Evolutionary conservation across 257 asterid species (phyloP).

Genomic region (Primulina eburnea): DNA sequence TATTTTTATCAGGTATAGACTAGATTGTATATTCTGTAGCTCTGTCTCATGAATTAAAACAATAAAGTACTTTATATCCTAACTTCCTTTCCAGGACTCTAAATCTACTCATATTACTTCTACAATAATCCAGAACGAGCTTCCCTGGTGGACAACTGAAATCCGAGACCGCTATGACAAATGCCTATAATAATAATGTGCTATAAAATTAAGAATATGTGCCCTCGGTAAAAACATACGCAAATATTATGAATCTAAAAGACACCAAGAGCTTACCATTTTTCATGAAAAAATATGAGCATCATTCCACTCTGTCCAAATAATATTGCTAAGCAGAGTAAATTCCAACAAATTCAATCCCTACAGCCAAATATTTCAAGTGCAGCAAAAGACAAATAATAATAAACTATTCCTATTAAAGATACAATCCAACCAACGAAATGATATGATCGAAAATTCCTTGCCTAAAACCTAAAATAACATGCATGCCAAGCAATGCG

Average conservation of each 20-base stretch:
- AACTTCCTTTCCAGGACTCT: not conserved
- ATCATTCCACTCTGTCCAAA: not conserved
- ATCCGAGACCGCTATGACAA: not conserved
- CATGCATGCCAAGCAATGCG: not conserved
- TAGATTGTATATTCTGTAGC: not conserved
- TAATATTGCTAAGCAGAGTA: not conserved
- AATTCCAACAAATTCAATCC: slow-evolving; percentile 1
- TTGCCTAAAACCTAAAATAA: slow-evolving; percentile 4
- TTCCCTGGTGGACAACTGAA: not conserved
- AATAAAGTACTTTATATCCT: not conserved
- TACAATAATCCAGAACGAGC: not conserved
- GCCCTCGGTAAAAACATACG: not conserved
- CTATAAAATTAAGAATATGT: too few relatives aligned
- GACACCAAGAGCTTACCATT: not conserved
- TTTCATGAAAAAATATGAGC: not conserved
- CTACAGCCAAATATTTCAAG: not conserved
- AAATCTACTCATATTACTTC: slow-evolving; percentile 7
- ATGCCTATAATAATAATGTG: not conserved
- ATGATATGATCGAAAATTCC: slow-evolving; percentile 5
- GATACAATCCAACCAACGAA: slow-evolving; percentile 13
- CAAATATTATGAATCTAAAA: slow-evolving; percentile 2
- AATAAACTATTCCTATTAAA: not conserved
- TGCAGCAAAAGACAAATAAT: slow-evolving; percentile 1
- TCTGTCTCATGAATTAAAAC: not conserved
- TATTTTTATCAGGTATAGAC: not conserved